These are phyloP conservation scores for Boletus mariae DNA, from an alignment of 1,284 basidiomycete genomes.

Conservation along the genomic window DNA sequence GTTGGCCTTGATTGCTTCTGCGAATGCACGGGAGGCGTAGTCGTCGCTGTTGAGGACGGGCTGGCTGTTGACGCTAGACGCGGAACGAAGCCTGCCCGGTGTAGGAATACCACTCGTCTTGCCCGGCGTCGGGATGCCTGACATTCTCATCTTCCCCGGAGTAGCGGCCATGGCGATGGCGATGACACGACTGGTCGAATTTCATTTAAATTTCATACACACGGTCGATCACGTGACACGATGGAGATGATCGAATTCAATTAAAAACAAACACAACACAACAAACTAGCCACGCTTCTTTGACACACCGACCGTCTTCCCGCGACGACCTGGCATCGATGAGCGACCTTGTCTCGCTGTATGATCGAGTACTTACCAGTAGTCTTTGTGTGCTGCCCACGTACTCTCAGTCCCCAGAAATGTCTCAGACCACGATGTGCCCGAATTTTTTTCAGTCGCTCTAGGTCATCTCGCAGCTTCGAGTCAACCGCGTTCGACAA, in stretches of 20 bases:
- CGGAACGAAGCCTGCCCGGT: slow-evolving; percentile 65
- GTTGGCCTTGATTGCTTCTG: slow-evolving; percentile 73
- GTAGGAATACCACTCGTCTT: slow-evolving; percentile 60
- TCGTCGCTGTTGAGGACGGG: slow-evolving; percentile 41
- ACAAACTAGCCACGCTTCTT: slow-evolving; percentile 78
- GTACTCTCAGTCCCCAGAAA: slow-evolving; percentile 92
- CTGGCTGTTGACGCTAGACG: slow-evolving; percentile 44
- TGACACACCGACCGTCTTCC: slow-evolving; percentile 90
- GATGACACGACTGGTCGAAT: background rate
- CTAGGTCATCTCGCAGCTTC: slow-evolving; percentile 97
- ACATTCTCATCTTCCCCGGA: slow-evolving; percentile 51
- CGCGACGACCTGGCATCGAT: slow-evolving; percentile 64
- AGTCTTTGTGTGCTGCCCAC: slow-evolving; percentile 99
- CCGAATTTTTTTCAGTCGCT: slow-evolving; percentile 99
- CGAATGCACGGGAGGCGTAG: slow-evolving; percentile 62
- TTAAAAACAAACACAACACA: background rate
- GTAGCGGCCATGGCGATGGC: slow-evolving; percentile 38
- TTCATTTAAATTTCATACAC: background rate
- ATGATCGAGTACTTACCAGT: slow-evolving; percentile 61
- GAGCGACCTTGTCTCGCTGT: background rate
- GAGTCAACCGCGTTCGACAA: slow-evolving; percentile 98
- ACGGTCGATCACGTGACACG: slow-evolving; percentile 23
- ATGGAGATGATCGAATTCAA: background rate
- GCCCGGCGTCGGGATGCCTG: slow-evolving; percentile 59
- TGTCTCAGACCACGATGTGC: slow-evolving; percentile 98